Conservation (phyloP, 768 basidiomycete genomes). For the Pulveroboletus sp. region DNA sequence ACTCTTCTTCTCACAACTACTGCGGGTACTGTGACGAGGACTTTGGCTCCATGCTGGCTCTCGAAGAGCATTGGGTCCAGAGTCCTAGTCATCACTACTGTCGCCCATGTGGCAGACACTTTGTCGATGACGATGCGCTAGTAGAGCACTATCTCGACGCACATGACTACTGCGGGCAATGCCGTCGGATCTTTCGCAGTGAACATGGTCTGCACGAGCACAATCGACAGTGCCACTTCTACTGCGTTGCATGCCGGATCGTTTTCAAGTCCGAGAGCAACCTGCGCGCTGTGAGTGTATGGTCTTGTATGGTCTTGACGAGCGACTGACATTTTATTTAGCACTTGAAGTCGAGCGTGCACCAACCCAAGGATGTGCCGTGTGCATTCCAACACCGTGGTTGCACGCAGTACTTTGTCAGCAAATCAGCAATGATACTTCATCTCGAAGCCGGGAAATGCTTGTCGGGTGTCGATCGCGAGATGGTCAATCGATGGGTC, state of each 20-base stretch:
- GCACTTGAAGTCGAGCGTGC: conserved; percentile 55
- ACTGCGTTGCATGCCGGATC: conserved; percentile 44
- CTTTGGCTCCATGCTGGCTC: conserved; percentile 37
- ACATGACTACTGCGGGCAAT: conserved; percentile 46
- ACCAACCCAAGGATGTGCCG: conserved; percentile 38
- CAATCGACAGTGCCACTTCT: conserved; percentile 40
- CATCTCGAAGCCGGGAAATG: conserved; percentile 67
- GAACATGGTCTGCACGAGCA: conserved; percentile 45
- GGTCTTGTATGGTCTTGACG: no score
- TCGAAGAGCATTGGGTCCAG: conserved; percentile 52
- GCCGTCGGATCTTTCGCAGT: conserved; percentile 41
- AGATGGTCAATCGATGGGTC: conserved; percentile 35
- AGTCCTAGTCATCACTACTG: conserved; percentile 52
- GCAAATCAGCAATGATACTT: conserved; percentile 50
- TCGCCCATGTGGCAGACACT: conserved; percentile 47
- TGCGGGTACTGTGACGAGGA: conserved; percentile 48
- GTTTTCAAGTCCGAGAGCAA: conserved; percentile 36
- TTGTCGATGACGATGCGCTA: conserved; percentile 32
- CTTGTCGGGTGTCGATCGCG: conserved; percentile 44
- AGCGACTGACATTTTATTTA: conserved; percentile 6
- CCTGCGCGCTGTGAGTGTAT: conserved; percentile 15
- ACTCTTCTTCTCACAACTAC: conserved; percentile 40
- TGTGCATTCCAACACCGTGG: conserved; percentile 34
- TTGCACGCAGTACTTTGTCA: conserved; percentile 50
- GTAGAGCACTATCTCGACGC: conserved; percentile 37